phyloP scores from a whole-genome alignment of 2,329 filamentous ascomycete genomes.

The Magnaporthiopsis incrustans region DNA sequence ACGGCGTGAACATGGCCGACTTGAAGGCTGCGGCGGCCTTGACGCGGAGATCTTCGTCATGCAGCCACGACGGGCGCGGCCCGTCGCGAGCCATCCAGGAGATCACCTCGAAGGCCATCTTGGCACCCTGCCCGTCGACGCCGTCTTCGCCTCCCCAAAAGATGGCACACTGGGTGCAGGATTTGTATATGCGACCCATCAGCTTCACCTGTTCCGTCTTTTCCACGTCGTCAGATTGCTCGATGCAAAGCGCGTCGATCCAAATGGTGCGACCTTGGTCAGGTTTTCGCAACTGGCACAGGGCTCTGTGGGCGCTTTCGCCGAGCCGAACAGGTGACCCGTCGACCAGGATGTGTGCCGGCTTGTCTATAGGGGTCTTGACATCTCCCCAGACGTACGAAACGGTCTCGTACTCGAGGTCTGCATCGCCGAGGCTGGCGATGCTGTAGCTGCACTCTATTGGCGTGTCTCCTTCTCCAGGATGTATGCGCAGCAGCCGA shows the following conservation, averaged over 20 bases:
- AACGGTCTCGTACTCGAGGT: neutral
- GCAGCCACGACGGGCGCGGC: neutral
- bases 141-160: neutral
- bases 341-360: neutral
- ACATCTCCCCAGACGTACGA: neutral
- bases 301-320: neutral
- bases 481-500: neutral
- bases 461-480: neutral
- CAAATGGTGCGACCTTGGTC: slow-evolving; percentile 6
- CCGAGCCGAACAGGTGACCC: neutral
- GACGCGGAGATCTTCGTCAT: neutral
- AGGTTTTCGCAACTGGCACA: neutral
- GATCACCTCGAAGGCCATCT: neutral
- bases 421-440: neutral
- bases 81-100: neutral
- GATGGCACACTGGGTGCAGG: neutral
- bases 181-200: slow-evolving; percentile 12
- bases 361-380: neutral
- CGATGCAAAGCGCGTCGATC: slow-evolving; percentile 15
- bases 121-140: too few relatives aligned
- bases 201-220: slow-evolving; percentile 10
- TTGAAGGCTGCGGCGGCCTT: neutral
- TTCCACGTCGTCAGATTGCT: slow-evolving; percentile 11
- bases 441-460: neutral
- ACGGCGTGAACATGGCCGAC: neutral